A percentile compares a stretch with the other conserved stretches of the same genome.
Evolutionary conservation across 352 stramenopile species (phyloP).

Genomic region (Pythium oligandrum): DNA sequence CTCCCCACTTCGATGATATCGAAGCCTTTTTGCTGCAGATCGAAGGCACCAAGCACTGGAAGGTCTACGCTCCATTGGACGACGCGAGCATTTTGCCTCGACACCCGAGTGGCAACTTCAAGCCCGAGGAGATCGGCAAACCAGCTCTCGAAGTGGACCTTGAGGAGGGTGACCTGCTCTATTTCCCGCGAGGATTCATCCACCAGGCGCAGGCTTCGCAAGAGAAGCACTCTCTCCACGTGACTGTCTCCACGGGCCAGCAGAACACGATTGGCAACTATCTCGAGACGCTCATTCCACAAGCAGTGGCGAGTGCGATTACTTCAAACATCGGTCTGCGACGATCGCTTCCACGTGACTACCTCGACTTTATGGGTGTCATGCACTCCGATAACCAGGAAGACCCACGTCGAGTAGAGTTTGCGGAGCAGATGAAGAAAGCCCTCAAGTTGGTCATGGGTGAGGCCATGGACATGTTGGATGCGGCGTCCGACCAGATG

Average conservation of each 20-base stretch:
- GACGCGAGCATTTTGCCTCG: slow-evolving; percentile 54
- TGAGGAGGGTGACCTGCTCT: slow-evolving; percentile 85
- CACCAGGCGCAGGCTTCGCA: slow-evolving; percentile 69
- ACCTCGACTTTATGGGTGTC: slow-evolving; percentile 86
- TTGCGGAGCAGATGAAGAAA: slow-evolving; percentile 48
- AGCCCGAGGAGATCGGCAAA: slow-evolving; percentile 66
- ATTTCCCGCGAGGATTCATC: slow-evolving; percentile 88
- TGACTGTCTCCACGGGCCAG: slow-evolving; percentile 88
- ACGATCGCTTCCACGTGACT: slow-evolving; percentile 78
- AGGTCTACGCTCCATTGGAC: slow-evolving; percentile 74
- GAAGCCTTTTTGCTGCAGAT: slow-evolving; percentile 94
- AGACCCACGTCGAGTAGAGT: slow-evolving; percentile 38
- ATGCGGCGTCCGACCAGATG: slow-evolving; percentile 78
- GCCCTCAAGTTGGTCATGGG: slow-evolving; percentile 55
- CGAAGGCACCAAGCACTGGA: slow-evolving; percentile 93
- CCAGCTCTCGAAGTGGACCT: slow-evolving; percentile 78
- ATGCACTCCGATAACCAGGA: slow-evolving; percentile 71
- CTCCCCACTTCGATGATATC: slow-evolving; percentile 97
- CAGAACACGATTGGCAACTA: slow-evolving; percentile 83
- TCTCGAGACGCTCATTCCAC: slow-evolving; percentile 53
- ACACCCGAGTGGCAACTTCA: slow-evolving; percentile 73
- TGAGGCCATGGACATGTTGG: slow-evolving; percentile 67
- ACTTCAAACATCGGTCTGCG: slow-evolving; percentile 54
- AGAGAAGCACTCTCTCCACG: slow-evolving; percentile 76
- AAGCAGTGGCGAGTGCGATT: slow-evolving; percentile 57